Conservation (phyloP, 306 rosid species). For the Castanea crenata region DNA sequence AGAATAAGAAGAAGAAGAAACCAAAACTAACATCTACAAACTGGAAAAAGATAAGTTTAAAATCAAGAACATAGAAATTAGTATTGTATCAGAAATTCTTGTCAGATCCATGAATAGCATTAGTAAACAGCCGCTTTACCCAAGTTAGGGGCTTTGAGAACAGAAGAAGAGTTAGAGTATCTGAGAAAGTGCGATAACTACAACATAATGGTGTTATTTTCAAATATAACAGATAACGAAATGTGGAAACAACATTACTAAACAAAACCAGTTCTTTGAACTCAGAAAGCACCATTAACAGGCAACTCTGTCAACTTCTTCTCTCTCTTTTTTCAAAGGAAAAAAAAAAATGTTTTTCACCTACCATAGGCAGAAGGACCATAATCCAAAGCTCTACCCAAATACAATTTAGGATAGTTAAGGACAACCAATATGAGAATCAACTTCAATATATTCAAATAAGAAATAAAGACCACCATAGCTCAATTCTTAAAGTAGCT, state of each 20-base stretch:
- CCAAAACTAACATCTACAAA: background rate
- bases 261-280: conserved; percentile 20
- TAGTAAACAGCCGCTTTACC: background rate
- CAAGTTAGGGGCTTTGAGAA: too few species aligned
- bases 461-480: background rate
- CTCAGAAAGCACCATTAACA: background rate
- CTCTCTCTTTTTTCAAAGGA: too few species aligned
- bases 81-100: background rate
- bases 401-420: background rate
- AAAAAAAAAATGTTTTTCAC: conserved; percentile 13
- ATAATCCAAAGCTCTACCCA: conserved; percentile 3
- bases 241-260: background rate
- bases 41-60: background rate
- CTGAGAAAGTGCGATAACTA: background rate
- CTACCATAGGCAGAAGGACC: background rate
- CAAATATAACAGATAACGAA: background rate
- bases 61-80: conserved; percentile 8
- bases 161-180: background rate
- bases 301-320: background rate
- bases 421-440: background rate
- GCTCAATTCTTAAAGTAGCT: conserved; percentile 3
- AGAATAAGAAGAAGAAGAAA: background rate
- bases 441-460: background rate
- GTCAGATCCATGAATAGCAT: background rate
- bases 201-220: background rate